Evolutionary conservation across 2,329 filamentous ascomycete genomes (phyloP).

Genomic region (Apiospora phragmitis): DNA sequence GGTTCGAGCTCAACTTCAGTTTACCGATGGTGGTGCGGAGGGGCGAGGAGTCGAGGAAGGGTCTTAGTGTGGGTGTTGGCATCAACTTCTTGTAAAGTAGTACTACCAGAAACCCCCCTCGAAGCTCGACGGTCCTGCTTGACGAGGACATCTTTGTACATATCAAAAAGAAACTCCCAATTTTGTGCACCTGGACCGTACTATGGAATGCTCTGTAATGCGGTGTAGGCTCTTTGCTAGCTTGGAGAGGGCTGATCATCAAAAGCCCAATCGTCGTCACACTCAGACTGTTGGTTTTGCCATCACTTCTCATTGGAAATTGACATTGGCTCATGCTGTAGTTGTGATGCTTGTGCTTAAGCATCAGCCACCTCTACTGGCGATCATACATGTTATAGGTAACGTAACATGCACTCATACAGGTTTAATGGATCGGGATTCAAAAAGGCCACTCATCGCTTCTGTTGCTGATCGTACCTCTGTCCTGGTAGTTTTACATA

Average conservation of each 20-base stretch:
- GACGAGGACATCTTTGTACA: background rate
- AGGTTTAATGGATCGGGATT: too few species aligned
- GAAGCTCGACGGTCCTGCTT: background rate
- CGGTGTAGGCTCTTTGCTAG: accelerated
- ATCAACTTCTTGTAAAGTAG: constrained; percentile 83
- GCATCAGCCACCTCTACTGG: too few species aligned
- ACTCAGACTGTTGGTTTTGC: background rate
- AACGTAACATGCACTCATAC: too few species aligned
- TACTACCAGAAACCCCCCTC: background rate
- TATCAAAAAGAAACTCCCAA: background rate
- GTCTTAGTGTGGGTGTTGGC: constrained; percentile 91
- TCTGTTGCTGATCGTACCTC: too few species aligned
- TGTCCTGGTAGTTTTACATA: too few species aligned
- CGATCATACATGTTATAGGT: too few species aligned
- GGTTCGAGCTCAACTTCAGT: constrained; percentile 96
- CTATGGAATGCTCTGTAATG: background rate
- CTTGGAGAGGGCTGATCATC: too few species aligned
- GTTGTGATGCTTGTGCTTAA: too few species aligned
- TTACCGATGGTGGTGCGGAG: constrained; percentile 78
- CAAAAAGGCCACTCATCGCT: too few species aligned
- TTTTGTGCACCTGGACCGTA: background rate
- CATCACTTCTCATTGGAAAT: too few species aligned
- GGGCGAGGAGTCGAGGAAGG: constrained; percentile 87
- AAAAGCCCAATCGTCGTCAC: background rate
- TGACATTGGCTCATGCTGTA: too few species aligned